Conservation (phyloP, 2,329 filamentous ascomycete genomes). For the Colletotrichum sp. region DNA sequence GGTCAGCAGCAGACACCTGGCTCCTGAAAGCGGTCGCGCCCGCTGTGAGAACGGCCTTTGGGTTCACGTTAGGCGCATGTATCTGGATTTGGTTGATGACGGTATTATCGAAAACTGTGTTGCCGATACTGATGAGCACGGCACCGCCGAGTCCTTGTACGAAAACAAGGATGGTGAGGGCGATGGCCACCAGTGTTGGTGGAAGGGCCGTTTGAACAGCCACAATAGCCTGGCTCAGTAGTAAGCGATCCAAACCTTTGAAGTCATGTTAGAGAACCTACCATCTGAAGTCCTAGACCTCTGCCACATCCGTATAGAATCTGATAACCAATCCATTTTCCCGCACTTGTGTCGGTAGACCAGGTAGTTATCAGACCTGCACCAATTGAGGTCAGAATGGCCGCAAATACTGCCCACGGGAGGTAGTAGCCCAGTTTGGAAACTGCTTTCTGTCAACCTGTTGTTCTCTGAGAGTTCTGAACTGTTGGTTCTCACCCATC, state of each 20-base stretch:
- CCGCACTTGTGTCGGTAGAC: constrained; percentile 31
- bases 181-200: constrained; percentile 28
- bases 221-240: constrained; percentile 22
- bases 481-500: constrained; percentile 26
- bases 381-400: constrained; percentile 38
- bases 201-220: constrained; percentile 31
- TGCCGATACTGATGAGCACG: constrained; percentile 46
- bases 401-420: constrained; percentile 34
- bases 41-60: constrained; percentile 39
- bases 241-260: not conserved
- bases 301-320: constrained; percentile 48
- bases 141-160: constrained; percentile 52
- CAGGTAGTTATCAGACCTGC: constrained; percentile 43
- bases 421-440: constrained; percentile 22
- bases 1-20: constrained; percentile 31
- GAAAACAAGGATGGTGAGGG: constrained; percentile 33
- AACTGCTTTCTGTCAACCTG: not conserved
- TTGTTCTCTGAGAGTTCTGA: not conserved
- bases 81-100: not conserved
- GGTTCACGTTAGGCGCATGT: constrained; percentile 33
- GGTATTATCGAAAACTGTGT: constrained; percentile 14
- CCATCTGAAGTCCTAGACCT: constrained; percentile 49
- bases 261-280: not conserved
- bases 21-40: constrained; percentile 44
- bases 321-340: constrained; percentile 53